phyloP scores from a whole-genome alignment of 2,329 filamentous ascomycete genomes.

The Penicillium concentricum region DNA sequence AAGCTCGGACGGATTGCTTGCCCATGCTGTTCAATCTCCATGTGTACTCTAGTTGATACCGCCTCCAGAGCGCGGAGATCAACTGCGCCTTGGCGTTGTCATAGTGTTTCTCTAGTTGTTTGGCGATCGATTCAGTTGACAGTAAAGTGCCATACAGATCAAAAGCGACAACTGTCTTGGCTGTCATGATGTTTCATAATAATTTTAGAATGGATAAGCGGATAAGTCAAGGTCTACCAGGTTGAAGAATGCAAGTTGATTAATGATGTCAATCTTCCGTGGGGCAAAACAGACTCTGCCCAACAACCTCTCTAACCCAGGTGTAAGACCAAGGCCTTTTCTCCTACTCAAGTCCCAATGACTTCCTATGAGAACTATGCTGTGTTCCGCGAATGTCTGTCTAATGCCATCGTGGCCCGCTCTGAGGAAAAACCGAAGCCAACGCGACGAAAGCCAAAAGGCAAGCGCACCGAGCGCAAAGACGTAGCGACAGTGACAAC shows the following conservation, averaged over 20 bases:
- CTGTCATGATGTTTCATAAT: conserved; percentile 13
- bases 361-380: conserved; percentile 56
- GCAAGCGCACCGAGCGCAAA: conserved; percentile 18
- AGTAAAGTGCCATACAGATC: conserved; percentile 75
- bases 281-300: neutral
- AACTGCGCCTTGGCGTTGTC: conserved; percentile 56
- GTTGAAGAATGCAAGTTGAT: neutral
- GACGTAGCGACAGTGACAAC: conserved; percentile 9
- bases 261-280: conserved; percentile 21
- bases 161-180: conserved; percentile 61
- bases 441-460: conserved; percentile 21
- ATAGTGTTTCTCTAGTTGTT: conserved; percentile 58
- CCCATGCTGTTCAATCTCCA: conserved; percentile 76
- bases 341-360: conserved; percentile 18
- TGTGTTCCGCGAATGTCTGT: conserved; percentile 72
- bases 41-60: conserved; percentile 74
- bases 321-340: neutral
- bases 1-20: conserved; percentile 36
- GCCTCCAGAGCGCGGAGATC: conserved; percentile 63
- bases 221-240: neutral
- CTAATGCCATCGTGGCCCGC: conserved; percentile 65
- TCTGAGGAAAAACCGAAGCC: conserved; percentile 51
- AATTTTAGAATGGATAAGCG: neutral
- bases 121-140: conserved; percentile 67
- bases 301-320: neutral